A percentile compares a stretch with the other conserved stretches of the same genome.
Evolutionary conservation across 371 early-diverging fungal genomes (phyloP).

Genomic region (Circinella minor): DNA sequence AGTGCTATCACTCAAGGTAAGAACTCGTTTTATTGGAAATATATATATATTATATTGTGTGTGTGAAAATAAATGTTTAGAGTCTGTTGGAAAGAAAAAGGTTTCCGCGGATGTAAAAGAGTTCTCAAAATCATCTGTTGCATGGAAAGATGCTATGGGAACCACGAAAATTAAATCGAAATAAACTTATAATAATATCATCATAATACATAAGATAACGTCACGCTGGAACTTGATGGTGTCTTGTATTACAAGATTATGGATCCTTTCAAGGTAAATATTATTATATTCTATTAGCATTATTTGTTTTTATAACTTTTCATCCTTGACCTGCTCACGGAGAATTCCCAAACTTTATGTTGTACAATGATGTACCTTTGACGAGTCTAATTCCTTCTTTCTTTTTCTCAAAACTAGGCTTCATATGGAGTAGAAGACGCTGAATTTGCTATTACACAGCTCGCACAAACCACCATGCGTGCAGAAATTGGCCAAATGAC

Average conservation of each 20-base stretch:
- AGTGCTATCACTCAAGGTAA: conserved; percentile 91
- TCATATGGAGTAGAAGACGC: conserved; percentile 97
- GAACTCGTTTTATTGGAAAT: neutral
- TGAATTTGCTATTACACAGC: conserved; percentile 93
- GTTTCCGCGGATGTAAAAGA: too few relatives aligned
- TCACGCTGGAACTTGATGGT: conserved; percentile 94
- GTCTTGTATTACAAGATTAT: conserved; percentile 93
- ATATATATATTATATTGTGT: conserved; percentile 4
- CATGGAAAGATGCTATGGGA: neutral
- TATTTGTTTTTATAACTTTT: too few relatives aligned
- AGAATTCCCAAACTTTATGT: too few relatives aligned
- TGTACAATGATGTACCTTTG: too few relatives aligned
- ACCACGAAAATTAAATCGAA: neutral
- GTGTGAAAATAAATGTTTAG: too few relatives aligned
- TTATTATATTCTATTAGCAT: too few relatives aligned
- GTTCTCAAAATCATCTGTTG: too few relatives aligned
- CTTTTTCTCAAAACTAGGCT: conserved; percentile 53
- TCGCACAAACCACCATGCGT: conserved; percentile 98
- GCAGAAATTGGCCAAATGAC: conserved; percentile 99
- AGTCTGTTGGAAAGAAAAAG: too few relatives aligned
- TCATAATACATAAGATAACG: conserved; percentile 75
- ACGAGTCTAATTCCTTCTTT: neutral
- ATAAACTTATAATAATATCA: neutral
- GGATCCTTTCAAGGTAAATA: conserved; percentile 86
- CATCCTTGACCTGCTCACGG: too few relatives aligned